Evolutionary conservation across 1,139 yeast species (phyloP), one percentile per base, ranked within the genome.

Genomic region (Geotrichum fermentans): DNA sequence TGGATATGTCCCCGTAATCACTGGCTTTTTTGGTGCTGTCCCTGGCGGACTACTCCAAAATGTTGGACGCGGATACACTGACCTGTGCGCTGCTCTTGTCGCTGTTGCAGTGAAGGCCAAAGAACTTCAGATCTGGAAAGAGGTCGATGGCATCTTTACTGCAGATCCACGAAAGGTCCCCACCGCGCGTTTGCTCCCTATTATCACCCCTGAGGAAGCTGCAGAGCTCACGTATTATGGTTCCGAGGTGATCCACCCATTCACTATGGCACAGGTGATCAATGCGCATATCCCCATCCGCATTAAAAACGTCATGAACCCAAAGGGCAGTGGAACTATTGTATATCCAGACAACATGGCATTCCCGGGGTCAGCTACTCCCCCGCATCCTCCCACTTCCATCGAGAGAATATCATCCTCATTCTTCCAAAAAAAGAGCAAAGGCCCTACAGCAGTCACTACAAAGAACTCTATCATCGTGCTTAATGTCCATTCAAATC

Each of bases 221-320:
- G 94, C 97, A 0, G 98, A 92, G 70, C 78, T 92, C 67, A 92
- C 98, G 0, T 92, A 92, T 68, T 92, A 92, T 64, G 98, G 98
- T 29, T 84, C 95, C 4, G 98, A 92, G 70, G 98, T 92, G 55
- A 92, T 92, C 58, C 98, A 92, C 64, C 98, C 98, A 1, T 92
- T 92, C 73, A 92, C 98, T 32, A 92, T 92, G 98, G 97, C 90
- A 69, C 98, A 92, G 71, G 98, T 90, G 51, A 92, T 92, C 58
- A 82, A 82, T 58, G 97, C 97, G 11, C 87, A 84, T 64, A 92
- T 92, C 60, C 98, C 98, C 40, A 92, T 92, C 65, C 80, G 97
- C 65, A 92, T 92, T 62, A 92, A 92, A 68, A 92, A 92, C 67
- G 98, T 92, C 49, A 90, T 81, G 68, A 90, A 92, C 65, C 97